Percentiles rank a stretch among this genome's conserved stretches.
Evolutionary conservation across 805 yeast genomes (phyloP).

Genomic region (Cyberlindnera xylosilytica): DNA sequence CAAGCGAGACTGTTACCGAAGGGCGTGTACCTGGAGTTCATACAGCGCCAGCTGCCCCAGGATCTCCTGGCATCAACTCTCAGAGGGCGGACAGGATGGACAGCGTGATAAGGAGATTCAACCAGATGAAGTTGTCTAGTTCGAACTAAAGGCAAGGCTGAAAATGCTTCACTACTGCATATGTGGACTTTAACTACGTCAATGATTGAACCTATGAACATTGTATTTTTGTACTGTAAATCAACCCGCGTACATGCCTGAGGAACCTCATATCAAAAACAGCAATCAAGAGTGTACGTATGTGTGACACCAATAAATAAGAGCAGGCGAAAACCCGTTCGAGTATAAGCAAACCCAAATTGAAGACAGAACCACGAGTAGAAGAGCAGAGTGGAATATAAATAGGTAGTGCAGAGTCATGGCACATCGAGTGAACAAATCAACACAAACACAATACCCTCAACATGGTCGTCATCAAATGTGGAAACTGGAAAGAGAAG

Average conservation of each 20-base stretch:
- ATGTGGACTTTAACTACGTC: too few species aligned
- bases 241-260: neutral
- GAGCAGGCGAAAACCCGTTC: neutral
- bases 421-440: neutral
- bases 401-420: neutral
- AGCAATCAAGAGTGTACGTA: neutral
- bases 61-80: neutral
- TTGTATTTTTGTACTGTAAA: neutral
- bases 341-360: neutral
- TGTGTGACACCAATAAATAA: constrained; percentile 2
- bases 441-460: too few species aligned
- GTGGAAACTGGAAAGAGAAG: too few species aligned
- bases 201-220: constrained; percentile 1
- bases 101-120: neutral
- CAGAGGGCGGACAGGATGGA: neutral
- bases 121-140: neutral
- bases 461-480: too few species aligned
- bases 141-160: neutral
- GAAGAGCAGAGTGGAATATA: neutral
- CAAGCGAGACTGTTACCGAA: too few species aligned
- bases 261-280: neutral
- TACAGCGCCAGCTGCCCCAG: neutral
- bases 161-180: too few species aligned
- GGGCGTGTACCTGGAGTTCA: constrained; percentile 2
- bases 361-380: neutral